Base-by-base conservation (phyloP, 306 rosid genomes). In the Glycine latifolia region DNA sequence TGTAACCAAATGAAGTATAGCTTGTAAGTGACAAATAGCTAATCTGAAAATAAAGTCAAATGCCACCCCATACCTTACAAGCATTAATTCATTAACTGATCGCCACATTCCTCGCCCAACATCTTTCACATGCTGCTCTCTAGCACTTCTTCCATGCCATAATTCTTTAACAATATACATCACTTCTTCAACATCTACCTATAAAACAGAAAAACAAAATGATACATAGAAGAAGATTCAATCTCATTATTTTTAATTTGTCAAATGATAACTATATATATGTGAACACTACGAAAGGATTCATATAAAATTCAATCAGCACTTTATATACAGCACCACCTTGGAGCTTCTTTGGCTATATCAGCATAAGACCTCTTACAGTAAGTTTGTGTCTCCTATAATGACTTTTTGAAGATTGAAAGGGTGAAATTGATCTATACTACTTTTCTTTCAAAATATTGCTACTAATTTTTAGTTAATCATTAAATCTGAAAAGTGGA, bases 81-180 rank as follows among this genome's bases (percentile, higher is more conserved):
- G 97, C 97, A 95, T 95, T 83, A 95, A 87, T 84, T 91, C 98
- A 79, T 95, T 95, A 61, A 93, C 88, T 41, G 97, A 88, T 77
- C 99, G 92, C 99, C 97, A 95, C 95, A 95, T 91, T 81, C 95
- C 95, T 61, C 97, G 95, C 58, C 99, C 99, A 60, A 91, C 91
- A 79, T 93, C 93, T 90, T 84, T 93, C 16, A 80, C 88, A 66
- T 54, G 75, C 73, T 84, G 89, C 56, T 92, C 97, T 85, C 92
- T 95, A 2, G 94, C 97, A 83, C 97, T 92, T 86, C 97, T 88
- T 86, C 99, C 97, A 35, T 89, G 92, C 99, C 99, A 95, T 81
- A 95, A 86, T 84, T 95, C 99, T 90, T 95, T 95, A 62, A 82
- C 90, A 75, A 95, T 75, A 81, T 91, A 93, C 97, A 88, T 91